phyloP scores from a whole-genome alignment of 495 filamentous ascomycete genomes.

The Podospora comata region DNA sequence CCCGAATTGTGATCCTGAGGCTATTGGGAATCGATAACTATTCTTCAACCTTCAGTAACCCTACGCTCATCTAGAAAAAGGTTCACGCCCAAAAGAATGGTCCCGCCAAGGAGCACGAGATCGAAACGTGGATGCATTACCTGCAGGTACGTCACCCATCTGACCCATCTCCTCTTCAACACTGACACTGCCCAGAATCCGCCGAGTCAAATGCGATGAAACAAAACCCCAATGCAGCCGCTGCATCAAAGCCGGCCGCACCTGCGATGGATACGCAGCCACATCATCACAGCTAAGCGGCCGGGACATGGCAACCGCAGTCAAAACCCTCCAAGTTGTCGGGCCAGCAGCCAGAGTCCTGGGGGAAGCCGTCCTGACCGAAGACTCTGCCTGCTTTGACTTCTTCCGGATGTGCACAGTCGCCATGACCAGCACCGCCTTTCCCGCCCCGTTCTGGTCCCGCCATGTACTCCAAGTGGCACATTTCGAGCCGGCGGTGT shows the following conservation, averaged over 20 bases:
- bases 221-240: constrained; percentile 32
- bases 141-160: constrained; percentile 17
- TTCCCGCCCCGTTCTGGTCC: constrained; percentile 47
- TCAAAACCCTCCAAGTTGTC: constrained; percentile 42
- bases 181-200: constrained; percentile 21
- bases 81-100: not conserved
- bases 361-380: constrained; percentile 39
- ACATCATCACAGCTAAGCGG: constrained; percentile 27
- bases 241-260: constrained; percentile 31
- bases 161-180: not conserved
- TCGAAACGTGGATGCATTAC: constrained; percentile 26
- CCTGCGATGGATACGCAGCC: constrained; percentile 37
- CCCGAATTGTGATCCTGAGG: no score
- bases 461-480: constrained; percentile 49
- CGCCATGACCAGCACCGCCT: constrained; percentile 19
- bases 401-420: constrained; percentile 27
- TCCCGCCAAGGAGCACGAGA: not conserved
- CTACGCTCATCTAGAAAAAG: no score
- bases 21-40: no score
- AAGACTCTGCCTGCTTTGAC: constrained; percentile 28
- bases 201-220: constrained; percentile 44
- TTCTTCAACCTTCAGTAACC: no score
- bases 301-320: constrained; percentile 27
- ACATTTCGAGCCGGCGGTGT: constrained; percentile 51
- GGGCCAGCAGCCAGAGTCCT: constrained; percentile 37